Evolutionary conservation across 2,329 filamentous ascomycete genomes (phyloP).

Genomic region (Exophiala sideris): DNA sequence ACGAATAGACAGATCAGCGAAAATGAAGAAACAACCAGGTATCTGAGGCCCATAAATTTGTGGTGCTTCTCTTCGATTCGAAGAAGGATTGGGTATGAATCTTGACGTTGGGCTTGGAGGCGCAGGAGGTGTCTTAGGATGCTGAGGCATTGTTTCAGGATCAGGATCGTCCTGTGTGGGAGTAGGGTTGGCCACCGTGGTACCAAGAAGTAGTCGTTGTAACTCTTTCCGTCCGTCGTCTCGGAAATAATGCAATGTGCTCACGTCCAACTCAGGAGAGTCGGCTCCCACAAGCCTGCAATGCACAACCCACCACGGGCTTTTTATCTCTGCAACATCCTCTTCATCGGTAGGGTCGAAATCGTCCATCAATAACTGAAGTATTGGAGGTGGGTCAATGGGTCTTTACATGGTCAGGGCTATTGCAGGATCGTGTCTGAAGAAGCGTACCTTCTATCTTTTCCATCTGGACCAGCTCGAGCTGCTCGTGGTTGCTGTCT

Average conservation of each 20-base stretch:
- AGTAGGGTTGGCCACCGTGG: constrained; percentile 39
- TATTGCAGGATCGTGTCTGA: constrained; percentile 36
- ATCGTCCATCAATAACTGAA: constrained; percentile 45
- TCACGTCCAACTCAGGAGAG: constrained; percentile 22
- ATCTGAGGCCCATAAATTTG: constrained; percentile 17
- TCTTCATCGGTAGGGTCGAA: constrained; percentile 39
- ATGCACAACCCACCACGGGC: constrained; percentile 41
- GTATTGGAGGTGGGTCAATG: constrained; percentile 47
- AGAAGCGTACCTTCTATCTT: constrained; percentile 44
- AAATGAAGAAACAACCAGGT: constrained; percentile 47
- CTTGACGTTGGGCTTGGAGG: constrained; percentile 20
- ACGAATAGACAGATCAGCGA: constrained; percentile 47
- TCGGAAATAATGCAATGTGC: constrained; percentile 23
- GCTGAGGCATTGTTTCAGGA: constrained; percentile 38
- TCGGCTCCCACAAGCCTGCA: constrained; percentile 40
- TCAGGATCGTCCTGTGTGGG: constrained; percentile 43
- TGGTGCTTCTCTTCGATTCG: constrained; percentile 1
- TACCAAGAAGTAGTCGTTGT: constrained; percentile 25
- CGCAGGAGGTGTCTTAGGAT: constrained; percentile 29
- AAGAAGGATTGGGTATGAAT: constrained; percentile 13
- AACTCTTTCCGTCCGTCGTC: constrained; percentile 26
- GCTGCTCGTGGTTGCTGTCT: constrained; percentile 47
- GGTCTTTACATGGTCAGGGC: constrained; percentile 40
- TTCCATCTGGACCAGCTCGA: constrained; percentile 45
- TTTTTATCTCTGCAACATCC: constrained; percentile 37